Conservation (phyloP, 73 alveolate genomes). For the Halteria grandinella region DNA sequence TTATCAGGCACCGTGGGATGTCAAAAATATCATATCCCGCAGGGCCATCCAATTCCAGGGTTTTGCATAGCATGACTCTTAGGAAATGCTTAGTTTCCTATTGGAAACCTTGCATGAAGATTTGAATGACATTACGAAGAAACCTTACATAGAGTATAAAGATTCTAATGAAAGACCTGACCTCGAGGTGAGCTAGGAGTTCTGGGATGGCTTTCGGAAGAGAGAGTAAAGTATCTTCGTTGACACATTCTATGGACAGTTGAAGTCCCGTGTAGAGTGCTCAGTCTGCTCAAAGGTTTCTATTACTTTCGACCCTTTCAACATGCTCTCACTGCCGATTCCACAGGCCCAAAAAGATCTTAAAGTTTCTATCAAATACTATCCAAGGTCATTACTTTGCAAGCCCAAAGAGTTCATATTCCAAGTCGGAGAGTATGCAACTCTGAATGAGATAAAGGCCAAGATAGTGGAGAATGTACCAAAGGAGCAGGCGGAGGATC, state of each 20-base stretch:
- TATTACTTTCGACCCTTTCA: slow-evolving; percentile 83
- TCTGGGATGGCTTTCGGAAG: slow-evolving; percentile 58
- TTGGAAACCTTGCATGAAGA: slow-evolving; percentile 88
- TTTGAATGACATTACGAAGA: slow-evolving; percentile 73
- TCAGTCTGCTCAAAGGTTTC: slow-evolving; percentile 68
- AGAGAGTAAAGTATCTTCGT: slow-evolving; percentile 82
- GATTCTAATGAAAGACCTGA: slow-evolving; percentile 56
- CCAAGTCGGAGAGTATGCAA: background rate
- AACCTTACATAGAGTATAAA: slow-evolving; percentile 77
- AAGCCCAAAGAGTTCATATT: slow-evolving; percentile 14
- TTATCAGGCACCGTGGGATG: slow-evolving; percentile 79
- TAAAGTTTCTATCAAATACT: slow-evolving; percentile 13
- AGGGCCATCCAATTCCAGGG: slow-evolving; percentile 70
- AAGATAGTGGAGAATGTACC: slow-evolving; percentile 4
- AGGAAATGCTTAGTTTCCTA: slow-evolving; percentile 73
- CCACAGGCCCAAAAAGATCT: slow-evolving; percentile 49
- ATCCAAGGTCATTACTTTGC: slow-evolving; percentile 12
- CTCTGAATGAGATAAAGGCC: slow-evolving; percentile 5
- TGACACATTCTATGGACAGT: slow-evolving; percentile 87
- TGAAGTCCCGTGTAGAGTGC: slow-evolving; percentile 76
- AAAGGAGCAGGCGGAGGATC: background rate
- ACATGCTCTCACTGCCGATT: slow-evolving; percentile 74
- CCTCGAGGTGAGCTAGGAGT: slow-evolving; percentile 37
- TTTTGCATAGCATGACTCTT: slow-evolving; percentile 82
- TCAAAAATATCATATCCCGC: slow-evolving; percentile 64